Percentiles rank a stretch among this genome's conserved stretches.
These are phyloP conservation scores for Oryza rufipogon DNA, from an alignment of 176 grass and related monocot species.

Conservation along the genomic window DNA sequence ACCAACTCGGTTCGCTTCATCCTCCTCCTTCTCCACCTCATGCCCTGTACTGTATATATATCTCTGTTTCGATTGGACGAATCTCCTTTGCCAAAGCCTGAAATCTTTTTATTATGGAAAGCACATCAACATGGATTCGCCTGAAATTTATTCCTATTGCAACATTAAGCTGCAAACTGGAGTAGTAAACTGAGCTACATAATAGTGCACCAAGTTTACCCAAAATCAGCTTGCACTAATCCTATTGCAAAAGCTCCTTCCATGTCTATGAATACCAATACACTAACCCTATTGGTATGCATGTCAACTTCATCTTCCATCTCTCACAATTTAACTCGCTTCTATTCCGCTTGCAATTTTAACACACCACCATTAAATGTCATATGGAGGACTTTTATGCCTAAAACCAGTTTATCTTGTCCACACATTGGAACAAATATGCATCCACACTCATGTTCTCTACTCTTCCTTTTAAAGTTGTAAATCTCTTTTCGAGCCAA, in stretches of 20 bases:
- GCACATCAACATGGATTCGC: not conserved
- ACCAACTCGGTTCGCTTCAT: conserved; percentile 60
- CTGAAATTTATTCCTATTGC: no score
- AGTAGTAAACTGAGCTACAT: not conserved
- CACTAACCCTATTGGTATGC: not conserved
- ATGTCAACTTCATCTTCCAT: not conserved
- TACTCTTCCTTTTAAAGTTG: not conserved
- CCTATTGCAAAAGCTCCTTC: not conserved
- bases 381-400: not conserved
- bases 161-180: not conserved
- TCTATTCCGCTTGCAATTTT: not conserved
- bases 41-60: no score
- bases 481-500: not conserved
- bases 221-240: not conserved
- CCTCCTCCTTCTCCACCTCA: not conserved
- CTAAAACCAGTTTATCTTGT: not conserved
- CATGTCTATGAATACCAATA: not conserved
- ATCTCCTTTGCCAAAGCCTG: not conserved
- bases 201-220: not conserved
- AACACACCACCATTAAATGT: not conserved
- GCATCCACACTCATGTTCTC: not conserved
- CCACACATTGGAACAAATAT: not conserved
- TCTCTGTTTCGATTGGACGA: no score
- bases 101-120: not conserved
- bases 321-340: not conserved